Evolutionary conservation across 2,329 filamentous ascomycete genomes (phyloP).

Genomic region (Alternaria incomplexa): DNA sequence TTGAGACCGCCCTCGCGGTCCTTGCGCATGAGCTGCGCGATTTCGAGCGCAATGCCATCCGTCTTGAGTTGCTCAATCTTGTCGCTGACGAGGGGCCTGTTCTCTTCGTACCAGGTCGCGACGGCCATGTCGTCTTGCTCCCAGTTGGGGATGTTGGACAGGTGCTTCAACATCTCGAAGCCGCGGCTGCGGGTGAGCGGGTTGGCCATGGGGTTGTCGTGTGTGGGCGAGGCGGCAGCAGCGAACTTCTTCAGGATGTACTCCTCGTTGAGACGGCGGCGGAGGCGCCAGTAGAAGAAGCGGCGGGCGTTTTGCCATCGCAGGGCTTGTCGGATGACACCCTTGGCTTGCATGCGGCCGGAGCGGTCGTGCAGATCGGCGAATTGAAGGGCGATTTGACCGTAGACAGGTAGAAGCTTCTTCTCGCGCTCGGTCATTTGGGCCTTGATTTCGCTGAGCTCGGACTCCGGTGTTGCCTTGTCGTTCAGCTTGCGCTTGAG

Average conservation of each 20-base stretch:
- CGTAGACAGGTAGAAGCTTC: slow-evolving; percentile 88
- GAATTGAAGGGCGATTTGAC: slow-evolving; percentile 94
- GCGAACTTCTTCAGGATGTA: slow-evolving; percentile 92
- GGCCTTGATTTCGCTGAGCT: slow-evolving; percentile 78
- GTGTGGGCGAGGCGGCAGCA: slow-evolving; percentile 50
- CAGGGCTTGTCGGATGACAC: slow-evolving; percentile 82
- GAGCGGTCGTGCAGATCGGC: slow-evolving; percentile 96
- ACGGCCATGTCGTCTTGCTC: slow-evolving; percentile 81
- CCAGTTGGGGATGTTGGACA: slow-evolving; percentile 80
- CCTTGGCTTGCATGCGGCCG: slow-evolving; percentile 98
- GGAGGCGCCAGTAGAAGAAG: slow-evolving; percentile 99
- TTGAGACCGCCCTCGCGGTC: slow-evolving; percentile 76
- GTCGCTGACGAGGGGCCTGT: slow-evolving; percentile 79
- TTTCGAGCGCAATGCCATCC: slow-evolving; percentile 72
- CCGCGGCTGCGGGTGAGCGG: slow-evolving; percentile 66
- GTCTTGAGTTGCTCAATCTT: slow-evolving; percentile 86
- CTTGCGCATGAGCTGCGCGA: slow-evolving; percentile 70
- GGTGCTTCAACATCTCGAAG: slow-evolving; percentile 78
- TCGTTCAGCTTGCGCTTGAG: slow-evolving; percentile 80
- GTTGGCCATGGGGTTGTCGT: slow-evolving; percentile 46
- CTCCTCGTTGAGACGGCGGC: slow-evolving; percentile 95
- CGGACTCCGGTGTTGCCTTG: slow-evolving; percentile 71
- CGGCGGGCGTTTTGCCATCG: slow-evolving; percentile 88
- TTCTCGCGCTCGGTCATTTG: slow-evolving; percentile 87
- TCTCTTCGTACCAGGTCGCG: slow-evolving; percentile 94